Evolutionary conservation across 1,284 basidiomycete genomes (phyloP).

Genomic region (Ganoderma lingzhi): DNA sequence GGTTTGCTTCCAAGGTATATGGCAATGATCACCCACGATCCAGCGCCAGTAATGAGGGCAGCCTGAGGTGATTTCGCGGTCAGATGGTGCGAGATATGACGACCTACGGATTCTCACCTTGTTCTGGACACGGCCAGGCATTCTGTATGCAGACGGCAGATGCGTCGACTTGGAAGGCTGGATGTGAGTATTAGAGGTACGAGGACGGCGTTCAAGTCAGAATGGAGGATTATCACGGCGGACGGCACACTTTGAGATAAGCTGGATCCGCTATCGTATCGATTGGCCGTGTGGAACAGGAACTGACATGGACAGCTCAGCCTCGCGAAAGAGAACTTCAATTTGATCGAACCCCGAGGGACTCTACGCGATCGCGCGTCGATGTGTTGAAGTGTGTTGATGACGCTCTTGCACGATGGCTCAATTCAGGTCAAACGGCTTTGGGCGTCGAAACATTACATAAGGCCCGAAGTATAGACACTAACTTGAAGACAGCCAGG

Average conservation of each 20-base stretch:
- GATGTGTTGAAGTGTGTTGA: too few relatives aligned
- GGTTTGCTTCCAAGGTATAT: not conserved
- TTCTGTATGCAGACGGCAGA: conserved; percentile 36
- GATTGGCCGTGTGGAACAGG: not conserved
- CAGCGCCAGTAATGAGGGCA: conserved; percentile 85
- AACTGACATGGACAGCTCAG: not conserved
- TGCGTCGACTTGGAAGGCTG: not conserved
- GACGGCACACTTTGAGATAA: conserved; percentile 10
- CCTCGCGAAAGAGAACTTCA: not conserved
- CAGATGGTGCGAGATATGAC: conserved; percentile 18
- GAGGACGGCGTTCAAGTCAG: not conserved
- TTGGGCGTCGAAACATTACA: too few relatives aligned
- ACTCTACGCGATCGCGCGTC: not conserved
- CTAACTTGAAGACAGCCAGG: too few relatives aligned
- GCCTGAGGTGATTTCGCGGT: conserved; percentile 51
- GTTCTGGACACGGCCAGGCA: conserved; percentile 76
- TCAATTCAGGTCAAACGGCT: too few relatives aligned
- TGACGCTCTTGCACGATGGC: too few relatives aligned
- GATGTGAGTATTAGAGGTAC: not conserved
- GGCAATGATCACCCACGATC: conserved; percentile 67
- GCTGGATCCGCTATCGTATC: conserved; percentile 7
- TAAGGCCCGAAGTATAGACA: too few relatives aligned
- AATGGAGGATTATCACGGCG: not conserved
- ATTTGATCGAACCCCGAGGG: not conserved
- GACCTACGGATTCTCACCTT: conserved; percentile 52